These are phyloP conservation scores for Spongospora subterranea DNA, from an alignment of 208 protist species.

Conservation along the genomic window DNA sequence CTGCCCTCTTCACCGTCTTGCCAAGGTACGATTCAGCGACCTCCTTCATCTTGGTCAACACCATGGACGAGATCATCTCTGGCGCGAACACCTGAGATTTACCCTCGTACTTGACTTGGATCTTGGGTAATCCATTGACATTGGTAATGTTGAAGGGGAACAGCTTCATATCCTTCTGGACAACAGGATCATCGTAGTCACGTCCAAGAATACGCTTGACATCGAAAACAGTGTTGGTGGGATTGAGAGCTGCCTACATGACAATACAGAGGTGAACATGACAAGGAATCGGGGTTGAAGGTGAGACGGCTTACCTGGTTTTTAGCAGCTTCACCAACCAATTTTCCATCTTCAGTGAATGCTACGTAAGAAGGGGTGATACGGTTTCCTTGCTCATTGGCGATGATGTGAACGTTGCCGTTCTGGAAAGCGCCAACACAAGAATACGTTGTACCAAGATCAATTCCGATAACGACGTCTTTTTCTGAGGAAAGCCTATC, in stretches of 20 bases:
- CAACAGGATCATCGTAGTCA: slow-evolving; percentile 78
- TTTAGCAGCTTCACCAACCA: slow-evolving; percentile 90
- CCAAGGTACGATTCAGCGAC: slow-evolving; percentile 92
- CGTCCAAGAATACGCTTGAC: slow-evolving; percentile 89
- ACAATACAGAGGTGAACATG: not conserved
- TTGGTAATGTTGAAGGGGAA: slow-evolving; percentile 90
- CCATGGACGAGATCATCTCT: slow-evolving; percentile 95
- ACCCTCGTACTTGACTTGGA: slow-evolving; percentile 81
- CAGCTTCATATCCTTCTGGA: slow-evolving; percentile 93
- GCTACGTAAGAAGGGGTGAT: slow-evolving; percentile 98
- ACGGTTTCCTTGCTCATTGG: slow-evolving; percentile 98
- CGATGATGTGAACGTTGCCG: slow-evolving; percentile 92
- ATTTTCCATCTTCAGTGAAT: slow-evolving; percentile 83
- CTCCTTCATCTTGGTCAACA: slow-evolving; percentile 89
- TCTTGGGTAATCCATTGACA: slow-evolving; percentile 82
- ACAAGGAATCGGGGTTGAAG: not conserved
- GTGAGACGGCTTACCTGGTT: slow-evolving; percentile 84
- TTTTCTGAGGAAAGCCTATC: slow-evolving; percentile 33
- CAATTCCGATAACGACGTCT: slow-evolving; percentile 78
- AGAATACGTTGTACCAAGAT: slow-evolving; percentile 78
- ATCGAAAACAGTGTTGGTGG: slow-evolving; percentile 89
- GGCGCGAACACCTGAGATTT: slow-evolving; percentile 89
- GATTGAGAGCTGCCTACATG: slow-evolving; percentile 72
- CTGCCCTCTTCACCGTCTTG: slow-evolving; percentile 87
- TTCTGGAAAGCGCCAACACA: slow-evolving; percentile 76